Evolutionary conservation across 1,284 basidiomycete genomes (phyloP).

Genomic region (Puccinia coronata): DNA sequence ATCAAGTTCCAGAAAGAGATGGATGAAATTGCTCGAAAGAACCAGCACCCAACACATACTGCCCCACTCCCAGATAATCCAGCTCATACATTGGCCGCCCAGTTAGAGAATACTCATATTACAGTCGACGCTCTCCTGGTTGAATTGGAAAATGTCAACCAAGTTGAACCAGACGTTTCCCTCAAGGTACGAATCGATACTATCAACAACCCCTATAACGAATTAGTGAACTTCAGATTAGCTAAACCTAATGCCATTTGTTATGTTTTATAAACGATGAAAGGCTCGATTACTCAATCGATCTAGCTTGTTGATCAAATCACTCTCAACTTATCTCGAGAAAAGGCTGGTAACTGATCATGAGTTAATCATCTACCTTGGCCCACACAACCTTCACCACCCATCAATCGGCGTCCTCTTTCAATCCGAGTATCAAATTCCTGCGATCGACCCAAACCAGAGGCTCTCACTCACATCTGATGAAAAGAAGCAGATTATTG

Average conservation of each 20-base stretch:
- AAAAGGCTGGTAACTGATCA: constrained; percentile 24
- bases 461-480: not conserved
- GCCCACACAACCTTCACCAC: constrained; percentile 34
- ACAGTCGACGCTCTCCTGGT: not conserved
- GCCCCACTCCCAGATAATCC: not conserved
- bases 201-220: not conserved
- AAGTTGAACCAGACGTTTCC: not conserved
- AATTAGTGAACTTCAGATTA: not conserved
- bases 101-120: constrained; percentile 3
- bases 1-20: constrained; percentile 26
- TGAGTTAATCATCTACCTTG: constrained; percentile 40
- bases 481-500: constrained; percentile 29
- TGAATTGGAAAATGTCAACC: constrained; percentile 1
- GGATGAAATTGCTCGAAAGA: constrained; percentile 31
- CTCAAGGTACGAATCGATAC: not conserved
- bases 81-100: not conserved
- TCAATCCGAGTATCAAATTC: constrained; percentile 37
- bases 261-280: not conserved
- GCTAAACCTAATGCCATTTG: not conserved
- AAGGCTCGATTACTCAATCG: constrained; percentile 29
- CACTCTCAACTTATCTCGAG: constrained; percentile 8
- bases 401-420: constrained; percentile 22
- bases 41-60: not conserved
- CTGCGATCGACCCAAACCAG: not conserved
- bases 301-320: constrained; percentile 18